Evolutionary conservation across 176 grass and related monocot species (phyloP).

Genomic region (Musa troglodytarum): DNA sequence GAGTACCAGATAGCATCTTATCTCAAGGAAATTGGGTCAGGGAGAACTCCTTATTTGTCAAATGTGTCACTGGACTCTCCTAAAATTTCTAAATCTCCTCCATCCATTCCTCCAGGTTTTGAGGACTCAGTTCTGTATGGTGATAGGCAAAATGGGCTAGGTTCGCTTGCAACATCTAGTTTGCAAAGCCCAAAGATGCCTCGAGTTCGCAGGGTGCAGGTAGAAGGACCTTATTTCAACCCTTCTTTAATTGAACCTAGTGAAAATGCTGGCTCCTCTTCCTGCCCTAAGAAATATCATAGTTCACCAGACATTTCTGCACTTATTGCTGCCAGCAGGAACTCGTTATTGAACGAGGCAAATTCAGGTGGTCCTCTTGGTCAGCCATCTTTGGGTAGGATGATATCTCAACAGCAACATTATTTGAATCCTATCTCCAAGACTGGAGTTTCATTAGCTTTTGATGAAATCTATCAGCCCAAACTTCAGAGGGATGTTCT

Average conservation of each 20-base stretch:
- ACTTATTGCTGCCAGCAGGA: constrained; percentile 76
- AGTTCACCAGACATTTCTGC: constrained; percentile 98
- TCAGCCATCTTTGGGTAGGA: constrained; percentile 47
- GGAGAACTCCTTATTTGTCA: constrained; percentile 43
- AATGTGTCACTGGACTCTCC: constrained; percentile 47
- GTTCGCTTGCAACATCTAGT: constrained; percentile 49
- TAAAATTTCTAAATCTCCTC: constrained; percentile 38
- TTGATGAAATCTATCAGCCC: constrained; percentile 58
- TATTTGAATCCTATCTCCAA: constrained; percentile 45
- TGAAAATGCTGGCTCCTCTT: constrained; percentile 40
- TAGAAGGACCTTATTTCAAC: constrained; percentile 59
- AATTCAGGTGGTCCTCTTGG: constrained; percentile 60
- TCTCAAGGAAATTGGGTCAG: constrained; percentile 61
- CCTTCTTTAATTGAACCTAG: constrained; percentile 46
- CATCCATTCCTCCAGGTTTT: constrained; percentile 34
- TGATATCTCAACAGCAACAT: constrained; percentile 58
- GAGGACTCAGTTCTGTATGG: constrained; percentile 43
- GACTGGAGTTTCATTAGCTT: constrained; percentile 41
- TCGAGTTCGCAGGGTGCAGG: constrained; percentile 35
- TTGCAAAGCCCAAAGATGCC: constrained; percentile 48
- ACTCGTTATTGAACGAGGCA: constrained; percentile 48
- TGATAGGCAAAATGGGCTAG: constrained; percentile 49
- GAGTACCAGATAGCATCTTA: constrained; percentile 72
- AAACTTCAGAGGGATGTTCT: constrained; percentile 52
- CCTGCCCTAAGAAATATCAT: constrained; percentile 94